Evolutionary conservation across 169 alveolate species (phyloP).

Genomic region (Eimeria sp.): DNA sequence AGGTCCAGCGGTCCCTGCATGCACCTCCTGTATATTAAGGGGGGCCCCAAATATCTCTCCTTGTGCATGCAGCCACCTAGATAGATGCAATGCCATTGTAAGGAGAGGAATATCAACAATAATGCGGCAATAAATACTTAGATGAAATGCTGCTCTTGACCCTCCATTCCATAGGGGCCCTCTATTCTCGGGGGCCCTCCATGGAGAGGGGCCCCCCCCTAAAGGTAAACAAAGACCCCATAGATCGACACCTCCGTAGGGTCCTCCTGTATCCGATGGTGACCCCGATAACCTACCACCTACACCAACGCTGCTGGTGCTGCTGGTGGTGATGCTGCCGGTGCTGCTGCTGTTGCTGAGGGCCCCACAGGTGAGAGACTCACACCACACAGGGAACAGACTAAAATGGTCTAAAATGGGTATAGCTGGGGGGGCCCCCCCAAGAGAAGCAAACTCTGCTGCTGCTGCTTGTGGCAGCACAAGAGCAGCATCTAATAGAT

Average conservation of each 20-base stretch:
- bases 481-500: constrained; percentile 45
- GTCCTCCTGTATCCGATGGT: neutral
- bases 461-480: constrained; percentile 53
- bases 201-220: constrained; percentile 51
- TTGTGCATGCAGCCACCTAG: constrained; percentile 50
- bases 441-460: constrained; percentile 21
- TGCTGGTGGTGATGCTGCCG: constrained; percentile 25
- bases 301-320: neutral
- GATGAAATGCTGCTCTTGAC: constrained; percentile 34
- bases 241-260: constrained; percentile 24
- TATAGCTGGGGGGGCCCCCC: constrained; percentile 58
- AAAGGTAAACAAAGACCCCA: constrained; percentile 69
- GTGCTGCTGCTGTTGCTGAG: constrained; percentile 54
- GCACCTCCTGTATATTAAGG: constrained; percentile 22
- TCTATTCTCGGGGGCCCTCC: constrained; percentile 53
- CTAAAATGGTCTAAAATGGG: neutral
- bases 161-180: constrained; percentile 54
- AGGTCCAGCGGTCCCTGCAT: neutral
- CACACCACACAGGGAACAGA: constrained; percentile 37
- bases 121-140: constrained; percentile 31
- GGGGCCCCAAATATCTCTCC: constrained; percentile 65
- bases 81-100: constrained; percentile 29
- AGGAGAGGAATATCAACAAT: constrained; percentile 47
- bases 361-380: constrained; percentile 34
- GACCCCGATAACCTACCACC: neutral